Evolutionary conservation across 2,329 filamentous ascomycete genomes (phyloP).

Genomic region (Verticillium zaregamsianum): DNA sequence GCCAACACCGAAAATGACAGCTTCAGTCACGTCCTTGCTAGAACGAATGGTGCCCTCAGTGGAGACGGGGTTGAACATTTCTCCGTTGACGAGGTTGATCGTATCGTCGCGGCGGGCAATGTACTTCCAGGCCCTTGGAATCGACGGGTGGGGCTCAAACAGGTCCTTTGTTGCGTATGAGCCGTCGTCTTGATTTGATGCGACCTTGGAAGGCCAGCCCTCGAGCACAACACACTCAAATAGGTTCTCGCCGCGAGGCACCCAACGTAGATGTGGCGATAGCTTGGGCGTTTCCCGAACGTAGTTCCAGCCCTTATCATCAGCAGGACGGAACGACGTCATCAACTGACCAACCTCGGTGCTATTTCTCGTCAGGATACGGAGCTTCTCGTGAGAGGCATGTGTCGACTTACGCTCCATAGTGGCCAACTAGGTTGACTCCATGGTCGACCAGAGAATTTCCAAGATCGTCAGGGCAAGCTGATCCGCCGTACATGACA

Average conservation of each 20-base stretch:
- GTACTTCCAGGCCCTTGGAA: conserved; percentile 56
- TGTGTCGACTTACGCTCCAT: conserved; percentile 44
- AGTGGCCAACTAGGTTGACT: conserved; percentile 52
- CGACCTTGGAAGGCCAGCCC: conserved; percentile 39
- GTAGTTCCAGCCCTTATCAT: conserved; percentile 59
- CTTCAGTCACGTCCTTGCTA: conserved; percentile 41
- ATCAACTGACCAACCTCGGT: conserved; percentile 61
- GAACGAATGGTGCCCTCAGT: conserved; percentile 52
- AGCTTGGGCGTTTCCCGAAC: conserved; percentile 41
- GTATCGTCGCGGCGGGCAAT: conserved; percentile 58
- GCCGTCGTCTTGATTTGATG: conserved; percentile 53
- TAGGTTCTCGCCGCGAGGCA: conserved; percentile 25
- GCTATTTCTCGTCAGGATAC: conserved; percentile 5
- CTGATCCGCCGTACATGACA: conserved; percentile 54
- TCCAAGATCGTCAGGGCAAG: conserved; percentile 56
- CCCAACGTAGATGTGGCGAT: conserved; percentile 27
- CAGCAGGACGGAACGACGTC: conserved; percentile 50
- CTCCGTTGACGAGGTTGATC: conserved; percentile 59
- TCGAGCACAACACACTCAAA: conserved; percentile 33
- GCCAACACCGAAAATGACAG: conserved; percentile 58
- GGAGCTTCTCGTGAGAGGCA: background rate
- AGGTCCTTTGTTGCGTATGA: conserved; percentile 61
- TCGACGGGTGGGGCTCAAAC: conserved; percentile 50
- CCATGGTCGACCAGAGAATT: conserved; percentile 46
- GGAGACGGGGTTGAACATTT: conserved; percentile 64